Evolutionary conservation across 495 filamentous ascomycete genomes (phyloP).

Genomic region (Daldinia concentrica): DNA sequence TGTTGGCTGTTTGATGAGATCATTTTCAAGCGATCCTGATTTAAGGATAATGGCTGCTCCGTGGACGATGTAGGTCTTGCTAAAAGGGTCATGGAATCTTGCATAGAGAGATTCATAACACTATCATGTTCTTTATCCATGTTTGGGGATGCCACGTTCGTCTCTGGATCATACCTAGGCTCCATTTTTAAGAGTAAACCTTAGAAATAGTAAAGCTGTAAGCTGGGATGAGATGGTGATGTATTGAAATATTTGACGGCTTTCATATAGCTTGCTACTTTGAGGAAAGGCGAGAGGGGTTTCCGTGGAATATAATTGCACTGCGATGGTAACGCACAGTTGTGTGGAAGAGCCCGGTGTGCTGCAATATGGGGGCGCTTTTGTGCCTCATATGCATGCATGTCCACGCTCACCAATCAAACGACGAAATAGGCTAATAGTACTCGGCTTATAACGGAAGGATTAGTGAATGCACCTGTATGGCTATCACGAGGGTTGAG

Average conservation of each 20-base stretch:
- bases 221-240: neutral
- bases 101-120: too few relatives aligned
- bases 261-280: neutral
- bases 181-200: neutral
- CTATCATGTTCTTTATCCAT: neutral
- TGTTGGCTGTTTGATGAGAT: neutral
- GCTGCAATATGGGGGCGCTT: neutral
- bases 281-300: neutral
- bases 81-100: too few relatives aligned
- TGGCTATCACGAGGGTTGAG: neutral
- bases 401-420: neutral
- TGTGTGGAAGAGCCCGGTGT: neutral
- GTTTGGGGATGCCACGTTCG: neutral
- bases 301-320: neutral
- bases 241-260: neutral
- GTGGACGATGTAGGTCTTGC: too few relatives aligned
- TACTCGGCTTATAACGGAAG: neutral
- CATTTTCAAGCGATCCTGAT: neutral
- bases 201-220: neutral
- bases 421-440: neutral
- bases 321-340: conserved; percentile 6
- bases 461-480: neutral
- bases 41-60: neutral
- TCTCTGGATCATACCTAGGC: neutral
- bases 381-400: neutral